phyloP scores from a whole-genome alignment of 805 yeast genomes.

The Maudiozyma turicensis region DNA sequence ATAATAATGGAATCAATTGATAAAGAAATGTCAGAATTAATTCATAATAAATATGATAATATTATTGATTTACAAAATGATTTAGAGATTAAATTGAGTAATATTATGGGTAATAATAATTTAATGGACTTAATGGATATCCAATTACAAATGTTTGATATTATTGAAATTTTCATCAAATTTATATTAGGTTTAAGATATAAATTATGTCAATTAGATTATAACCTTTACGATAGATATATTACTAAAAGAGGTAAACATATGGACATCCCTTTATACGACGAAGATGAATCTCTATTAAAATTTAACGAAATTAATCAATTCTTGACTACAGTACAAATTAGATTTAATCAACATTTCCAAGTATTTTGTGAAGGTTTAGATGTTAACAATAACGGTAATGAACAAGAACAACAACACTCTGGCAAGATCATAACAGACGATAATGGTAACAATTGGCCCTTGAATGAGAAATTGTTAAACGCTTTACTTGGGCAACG shows the following conservation, averaged over 20 bases:
- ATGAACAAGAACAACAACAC: neutral
- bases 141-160: conserved; percentile 25
- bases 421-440: too few relatives aligned
- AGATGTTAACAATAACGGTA: neutral
- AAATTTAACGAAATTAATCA: conserved; percentile 8
- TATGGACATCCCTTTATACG: conserved; percentile 4
- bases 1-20: conserved; percentile 20
- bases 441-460: neutral
- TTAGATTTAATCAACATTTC: conserved; percentile 13
- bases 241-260: neutral
- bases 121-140: conserved; percentile 19
- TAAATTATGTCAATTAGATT: conserved; percentile 14
- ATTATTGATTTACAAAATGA: conserved; percentile 14
- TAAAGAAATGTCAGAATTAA: conserved; percentile 10
- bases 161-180: conserved; percentile 25
- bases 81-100: conserved; percentile 21
- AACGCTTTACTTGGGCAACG: neutral
- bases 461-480: neutral
- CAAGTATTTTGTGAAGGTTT: conserved; percentile 11
- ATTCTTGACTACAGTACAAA: conserved; percentile 8
- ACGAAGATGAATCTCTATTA: conserved; percentile 10
- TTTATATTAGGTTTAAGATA: conserved; percentile 21
- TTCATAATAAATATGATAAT: conserved; percentile 1
- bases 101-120: conserved; percentile 22
- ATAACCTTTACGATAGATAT: conserved; percentile 9